Conservation (phyloP, 2,329 filamentous ascomycete genomes). For the Amauroascus niger region DNA sequence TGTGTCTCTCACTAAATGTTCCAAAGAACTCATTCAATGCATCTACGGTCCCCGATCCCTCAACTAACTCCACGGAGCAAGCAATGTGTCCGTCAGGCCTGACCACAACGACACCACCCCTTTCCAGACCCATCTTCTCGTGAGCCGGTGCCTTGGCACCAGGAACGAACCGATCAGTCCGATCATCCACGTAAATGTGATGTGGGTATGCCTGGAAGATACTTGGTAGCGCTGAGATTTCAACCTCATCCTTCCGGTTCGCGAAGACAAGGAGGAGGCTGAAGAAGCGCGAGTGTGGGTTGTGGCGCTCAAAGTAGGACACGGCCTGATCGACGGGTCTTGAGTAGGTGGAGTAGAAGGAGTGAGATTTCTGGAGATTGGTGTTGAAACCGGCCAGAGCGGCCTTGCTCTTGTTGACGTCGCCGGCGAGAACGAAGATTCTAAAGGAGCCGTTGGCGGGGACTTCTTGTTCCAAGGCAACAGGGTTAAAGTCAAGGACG, state of each 20-base stretch:
- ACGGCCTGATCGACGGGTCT: slow-evolving; percentile 53
- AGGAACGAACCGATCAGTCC: slow-evolving; percentile 60
- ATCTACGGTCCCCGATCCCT: slow-evolving; percentile 70
- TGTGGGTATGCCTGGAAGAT: slow-evolving; percentile 66
- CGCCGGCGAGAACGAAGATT: slow-evolving; percentile 76
- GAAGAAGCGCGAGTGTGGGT: slow-evolving; percentile 75
- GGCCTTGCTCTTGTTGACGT: slow-evolving; percentile 46
- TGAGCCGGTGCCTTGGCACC: slow-evolving; percentile 66
- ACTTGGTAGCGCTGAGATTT: slow-evolving; percentile 62
- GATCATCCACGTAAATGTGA: slow-evolving; percentile 79
- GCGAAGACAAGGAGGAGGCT: slow-evolving; percentile 70
- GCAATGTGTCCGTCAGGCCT: slow-evolving; percentile 82
- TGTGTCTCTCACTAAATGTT: slow-evolving; percentile 54
- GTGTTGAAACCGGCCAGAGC: slow-evolving; percentile 62
- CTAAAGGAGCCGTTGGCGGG: slow-evolving; percentile 82
- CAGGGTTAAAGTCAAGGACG: slow-evolving; percentile 78
- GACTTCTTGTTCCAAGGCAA: slow-evolving; percentile 82
- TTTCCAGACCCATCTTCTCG: slow-evolving; percentile 76
- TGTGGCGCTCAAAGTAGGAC: slow-evolving; percentile 69
- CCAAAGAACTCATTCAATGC: slow-evolving; percentile 75
- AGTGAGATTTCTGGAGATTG: slow-evolving; percentile 54
- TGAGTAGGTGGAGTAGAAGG: slow-evolving; percentile 61
- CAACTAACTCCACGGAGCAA: slow-evolving; percentile 60
- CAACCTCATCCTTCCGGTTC: slow-evolving; percentile 55
- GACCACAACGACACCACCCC: slow-evolving; percentile 70